Evolutionary conservation across 2,329 filamentous ascomycete species (phyloP), one percentile per base, ranked within the genome.

Genomic region (Fusarium concolor): DNA sequence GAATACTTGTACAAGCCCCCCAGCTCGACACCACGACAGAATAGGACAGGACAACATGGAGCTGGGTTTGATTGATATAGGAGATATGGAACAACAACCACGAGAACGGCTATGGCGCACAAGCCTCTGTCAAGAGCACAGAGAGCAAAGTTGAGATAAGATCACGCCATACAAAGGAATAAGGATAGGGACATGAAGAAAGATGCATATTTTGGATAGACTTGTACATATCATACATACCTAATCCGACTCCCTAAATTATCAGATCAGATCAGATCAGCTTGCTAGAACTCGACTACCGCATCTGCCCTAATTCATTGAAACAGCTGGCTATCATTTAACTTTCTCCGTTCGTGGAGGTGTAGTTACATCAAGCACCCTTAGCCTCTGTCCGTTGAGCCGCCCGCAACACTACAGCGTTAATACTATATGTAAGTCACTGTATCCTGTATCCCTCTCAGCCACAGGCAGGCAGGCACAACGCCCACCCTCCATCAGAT

Each of bases 121-220:
- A 41, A 37, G 41, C 57, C 50, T 45, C 49, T 33, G 60, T 38
- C 53, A 37, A 29, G 37, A 49, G 42, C 31, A 46, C 31, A 14
- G 61, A 41, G 42, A 41, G 45, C 26, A 29, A 58, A 58, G 59
- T 49, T 33, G 44, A 31, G 37, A 31, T 26, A 51, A 49, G 51
- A 37, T 24, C 33, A 47, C 29, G 55, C 35, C 50, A 47, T 35
- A 33, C 33, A 52, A 44, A 44, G 28, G 39, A 24, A 50, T 37
- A 42, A 33, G 37, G 29, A 51, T 51, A 43, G 22, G 47, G 47
- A 31, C 44, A 18, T 41, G 41, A 61, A 44, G 55, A 56, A 62
- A 33, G 42, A 53, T 50, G 65, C 56, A 69, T 67, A 53, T 68
- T 68, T 39, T 50, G 49, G 20, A 68, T 68, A 68, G 61, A 68